Percentiles rank a stretch among this genome's conserved stretches.
Conservation (phyloP, 495 filamentous ascomycete genomes). For the Aspergillus mulundensis region DNA sequence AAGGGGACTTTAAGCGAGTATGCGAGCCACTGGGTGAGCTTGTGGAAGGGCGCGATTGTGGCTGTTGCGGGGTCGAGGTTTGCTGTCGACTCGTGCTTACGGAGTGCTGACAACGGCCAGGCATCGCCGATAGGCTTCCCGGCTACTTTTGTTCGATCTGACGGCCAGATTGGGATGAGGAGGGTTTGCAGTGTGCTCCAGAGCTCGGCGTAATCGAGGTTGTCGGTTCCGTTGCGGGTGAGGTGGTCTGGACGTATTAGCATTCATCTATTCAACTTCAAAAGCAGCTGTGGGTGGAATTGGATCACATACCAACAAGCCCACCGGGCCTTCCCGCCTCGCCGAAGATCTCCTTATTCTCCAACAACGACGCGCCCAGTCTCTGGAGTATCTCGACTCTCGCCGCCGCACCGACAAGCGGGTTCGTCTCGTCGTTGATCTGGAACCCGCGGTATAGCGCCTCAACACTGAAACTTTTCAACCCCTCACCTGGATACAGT, state of each 20-base stretch:
- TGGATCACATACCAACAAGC: slow-evolving; percentile 45
- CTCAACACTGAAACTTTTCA: slow-evolving; percentile 16
- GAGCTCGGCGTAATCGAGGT: slow-evolving; percentile 34
- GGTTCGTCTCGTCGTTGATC: slow-evolving; percentile 41
- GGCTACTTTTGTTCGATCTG: slow-evolving; percentile 47
- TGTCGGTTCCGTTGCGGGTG: slow-evolving; percentile 18
- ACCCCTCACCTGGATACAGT: too few relatives aligned
- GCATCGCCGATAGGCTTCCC: slow-evolving; percentile 54
- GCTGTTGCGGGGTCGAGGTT: slow-evolving; percentile 9
- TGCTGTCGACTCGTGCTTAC: slow-evolving; percentile 5
- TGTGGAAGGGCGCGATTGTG: slow-evolving; percentile 63
- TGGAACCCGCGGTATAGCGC: slow-evolving; percentile 34
- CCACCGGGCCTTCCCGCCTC: slow-evolving; percentile 47
- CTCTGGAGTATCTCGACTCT: slow-evolving; percentile 45
- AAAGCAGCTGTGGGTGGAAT: not conserved
- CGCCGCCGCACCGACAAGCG: slow-evolving; percentile 47
- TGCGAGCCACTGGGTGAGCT: slow-evolving; percentile 84
- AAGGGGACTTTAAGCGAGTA: slow-evolving; percentile 90
- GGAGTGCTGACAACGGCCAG: slow-evolving; percentile 43
- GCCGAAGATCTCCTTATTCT: slow-evolving; percentile 49
- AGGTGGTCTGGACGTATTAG: slow-evolving; percentile 43
- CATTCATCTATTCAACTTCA: not conserved
- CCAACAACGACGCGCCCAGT: slow-evolving; percentile 45
- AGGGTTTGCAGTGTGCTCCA: slow-evolving; percentile 50
- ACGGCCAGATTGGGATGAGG: slow-evolving; percentile 52